Base-by-base conservation (phyloP, 116 monocot species). In the Dioscorea cayenensis region DNA sequence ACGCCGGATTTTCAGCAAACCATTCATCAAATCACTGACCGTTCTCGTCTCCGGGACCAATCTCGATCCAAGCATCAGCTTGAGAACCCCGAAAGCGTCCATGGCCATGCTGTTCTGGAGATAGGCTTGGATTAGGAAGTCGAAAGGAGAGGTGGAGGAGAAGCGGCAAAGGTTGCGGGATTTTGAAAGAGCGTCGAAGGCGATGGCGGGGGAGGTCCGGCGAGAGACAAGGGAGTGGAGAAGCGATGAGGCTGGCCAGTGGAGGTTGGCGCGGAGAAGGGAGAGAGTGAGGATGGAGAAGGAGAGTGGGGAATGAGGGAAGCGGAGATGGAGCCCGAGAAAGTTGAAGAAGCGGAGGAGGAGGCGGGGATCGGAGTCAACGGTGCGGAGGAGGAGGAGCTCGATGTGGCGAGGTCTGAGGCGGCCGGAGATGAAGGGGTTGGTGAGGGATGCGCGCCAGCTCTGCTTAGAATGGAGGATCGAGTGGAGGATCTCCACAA, bases 311-410 rank as follows among this genome's bases (percentile, higher is more conserved):
- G 91, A 95, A 55, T 85, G 95, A 19, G 60, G 77, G 81, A 95
- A 91, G 72, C 68, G 14, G 49, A 70, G 72, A 76, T 85, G 87
- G 70, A 89, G 86, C 63, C 84, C 85, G 58, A 95, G 80, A 80
- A 77, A 88, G 74, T 88, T 85, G 84, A 95, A 89, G 85, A 95
- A 95, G 70, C 91, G 79, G 60, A 89, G 86, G 69, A 69, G 28
- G 36, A 86, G 64, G 63, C 79, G 67, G 22, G 90, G 90, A 9
- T 77, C 50, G 65, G 66, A 68, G 36, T 28, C 23, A 50, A 38
- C 38, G 58, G 61, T 67, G 28, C 55, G 76, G 74, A 78, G 73
- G 64, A 89, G 78, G 80, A 89, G 83, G 36, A 19, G 69, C 69
- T 86, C 86, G 36, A 84, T 71, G 77, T 86, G 90, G 77, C 51